Evolutionary conservation across 1,284 basidiomycete species (phyloP).

Genomic region (Puccinia triticina): DNA sequence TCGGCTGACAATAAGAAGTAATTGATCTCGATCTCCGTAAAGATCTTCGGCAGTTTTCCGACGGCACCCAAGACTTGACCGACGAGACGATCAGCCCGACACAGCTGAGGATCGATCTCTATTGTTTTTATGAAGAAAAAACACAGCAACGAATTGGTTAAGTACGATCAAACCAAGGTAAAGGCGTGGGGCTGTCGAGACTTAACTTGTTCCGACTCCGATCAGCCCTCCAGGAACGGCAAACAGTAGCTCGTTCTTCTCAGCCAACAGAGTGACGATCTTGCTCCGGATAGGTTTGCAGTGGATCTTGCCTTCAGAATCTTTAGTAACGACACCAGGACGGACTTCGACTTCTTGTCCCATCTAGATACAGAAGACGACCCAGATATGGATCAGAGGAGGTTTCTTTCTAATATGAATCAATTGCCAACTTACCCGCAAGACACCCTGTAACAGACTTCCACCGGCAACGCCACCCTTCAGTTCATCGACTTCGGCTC

Average conservation of each 20-base stretch:
- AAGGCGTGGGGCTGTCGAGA: too few relatives aligned
- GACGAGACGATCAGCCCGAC: conserved; percentile 92
- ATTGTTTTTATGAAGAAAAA: not conserved
- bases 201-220: conserved; percentile 84
- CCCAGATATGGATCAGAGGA: not conserved
- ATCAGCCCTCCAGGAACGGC: conserved; percentile 97
- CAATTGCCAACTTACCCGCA: conserved; percentile 62
- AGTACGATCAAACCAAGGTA: not conserved
- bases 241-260: conserved; percentile 90
- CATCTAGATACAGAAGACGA: conserved; percentile 61
- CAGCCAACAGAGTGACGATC: conserved; percentile 88
- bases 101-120: conserved; percentile 87
- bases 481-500: conserved; percentile 92
- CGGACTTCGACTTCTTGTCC: conserved; percentile 96
- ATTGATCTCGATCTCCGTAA: conserved; percentile 86
- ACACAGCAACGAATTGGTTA: too few relatives aligned
- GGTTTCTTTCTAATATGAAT: not conserved
- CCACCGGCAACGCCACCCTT: conserved; percentile 98
- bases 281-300: conserved; percentile 92
- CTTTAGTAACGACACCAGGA: conserved; percentile 95
- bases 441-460: conserved; percentile 88
- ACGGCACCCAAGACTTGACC: conserved; percentile 94
- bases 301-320: conserved; percentile 81
- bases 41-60: conserved; percentile 89
- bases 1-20: conserved; percentile 72